Evolutionary conservation across 2,329 filamentous ascomycete species (phyloP).

Genomic region (Penicillium sp.): DNA sequence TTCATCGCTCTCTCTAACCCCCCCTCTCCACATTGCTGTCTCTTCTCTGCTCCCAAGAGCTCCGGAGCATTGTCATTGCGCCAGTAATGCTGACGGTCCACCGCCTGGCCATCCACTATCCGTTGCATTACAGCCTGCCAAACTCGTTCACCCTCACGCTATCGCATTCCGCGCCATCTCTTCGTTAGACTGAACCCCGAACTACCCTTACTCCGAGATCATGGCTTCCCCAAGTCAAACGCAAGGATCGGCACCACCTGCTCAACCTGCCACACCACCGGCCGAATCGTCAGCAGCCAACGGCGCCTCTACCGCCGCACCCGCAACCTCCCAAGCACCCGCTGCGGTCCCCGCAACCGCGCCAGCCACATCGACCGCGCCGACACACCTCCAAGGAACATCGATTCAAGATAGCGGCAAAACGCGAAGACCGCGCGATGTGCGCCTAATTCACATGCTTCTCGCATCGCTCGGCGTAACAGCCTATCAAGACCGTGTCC

Average conservation of each 20-base stretch:
- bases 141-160: slow-evolving; percentile 1
- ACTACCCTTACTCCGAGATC: neutral
- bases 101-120: neutral
- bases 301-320: slow-evolving; percentile 17
- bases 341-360: slow-evolving; percentile 14
- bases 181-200: neutral
- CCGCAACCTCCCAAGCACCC: slow-evolving; percentile 17
- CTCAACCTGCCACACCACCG: slow-evolving; percentile 42
- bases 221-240: slow-evolving; percentile 36
- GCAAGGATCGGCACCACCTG: slow-evolving; percentile 27
- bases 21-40: slow-evolving; percentile 1
- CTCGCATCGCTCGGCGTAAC: slow-evolving; percentile 46
- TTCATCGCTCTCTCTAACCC: slow-evolving; percentile 1
- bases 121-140: neutral
- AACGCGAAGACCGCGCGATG: slow-evolving; percentile 45
- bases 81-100: neutral
- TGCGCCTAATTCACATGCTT: slow-evolving; percentile 48
- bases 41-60: too few species aligned
- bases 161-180: neutral
- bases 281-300: slow-evolving; percentile 34
- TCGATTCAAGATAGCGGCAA: slow-evolving; percentile 45
- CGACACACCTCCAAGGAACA: slow-evolving; percentile 38
- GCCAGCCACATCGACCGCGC: slow-evolving; percentile 22
- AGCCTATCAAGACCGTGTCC: slow-evolving; percentile 49
- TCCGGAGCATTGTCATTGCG: neutral